These are phyloP conservation scores for Rhizoctonia solani DNA, from an alignment of 1,284 basidiomycete genomes.

Conservation along the genomic window DNA sequence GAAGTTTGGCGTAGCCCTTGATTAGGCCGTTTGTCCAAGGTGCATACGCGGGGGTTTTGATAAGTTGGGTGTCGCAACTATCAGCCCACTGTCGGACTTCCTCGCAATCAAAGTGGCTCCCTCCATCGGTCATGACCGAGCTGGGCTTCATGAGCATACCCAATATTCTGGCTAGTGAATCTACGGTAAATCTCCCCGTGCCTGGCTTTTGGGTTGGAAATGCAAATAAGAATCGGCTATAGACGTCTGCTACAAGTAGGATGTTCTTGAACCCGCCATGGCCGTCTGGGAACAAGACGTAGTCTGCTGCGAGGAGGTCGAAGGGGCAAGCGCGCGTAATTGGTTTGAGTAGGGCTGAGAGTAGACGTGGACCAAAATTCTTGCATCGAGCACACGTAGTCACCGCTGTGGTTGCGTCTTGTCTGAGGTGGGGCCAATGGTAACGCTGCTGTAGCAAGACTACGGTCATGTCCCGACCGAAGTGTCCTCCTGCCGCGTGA, in stretches of 20 bases:
- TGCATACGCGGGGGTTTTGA: too few species aligned
- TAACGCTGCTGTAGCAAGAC: too few species aligned
- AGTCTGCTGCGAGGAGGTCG: too few species aligned
- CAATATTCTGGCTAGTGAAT: background rate
- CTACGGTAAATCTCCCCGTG: conserved; percentile 26
- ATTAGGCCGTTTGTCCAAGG: too few species aligned
- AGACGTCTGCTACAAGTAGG: conserved; percentile 43
- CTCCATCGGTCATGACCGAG: conserved; percentile 49
- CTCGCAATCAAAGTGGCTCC: conserved; percentile 48
- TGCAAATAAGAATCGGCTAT: conserved; percentile 44
- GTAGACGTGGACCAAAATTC: conserved; percentile 18
- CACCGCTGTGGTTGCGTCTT: conserved; percentile 3
- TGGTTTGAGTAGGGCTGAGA: conserved; percentile 3
- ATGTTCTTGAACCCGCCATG: background rate
- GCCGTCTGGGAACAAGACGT: too few species aligned
- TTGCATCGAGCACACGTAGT: conserved; percentile 27
- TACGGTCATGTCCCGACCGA: too few species aligned
- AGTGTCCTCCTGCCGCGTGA: too few species aligned
- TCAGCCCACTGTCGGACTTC: conserved; percentile 45
- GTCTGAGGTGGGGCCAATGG: too few species aligned
- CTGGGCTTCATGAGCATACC: conserved; percentile 39
- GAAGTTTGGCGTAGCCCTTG: too few species aligned
- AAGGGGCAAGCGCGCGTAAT: conserved; percentile 17
- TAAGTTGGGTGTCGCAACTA: conserved; percentile 1
- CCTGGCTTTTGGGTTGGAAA: conserved; percentile 35